Evolutionary conservation across 1,139 yeast species (phyloP).

Genomic region (Eremothecium coryli): DNA sequence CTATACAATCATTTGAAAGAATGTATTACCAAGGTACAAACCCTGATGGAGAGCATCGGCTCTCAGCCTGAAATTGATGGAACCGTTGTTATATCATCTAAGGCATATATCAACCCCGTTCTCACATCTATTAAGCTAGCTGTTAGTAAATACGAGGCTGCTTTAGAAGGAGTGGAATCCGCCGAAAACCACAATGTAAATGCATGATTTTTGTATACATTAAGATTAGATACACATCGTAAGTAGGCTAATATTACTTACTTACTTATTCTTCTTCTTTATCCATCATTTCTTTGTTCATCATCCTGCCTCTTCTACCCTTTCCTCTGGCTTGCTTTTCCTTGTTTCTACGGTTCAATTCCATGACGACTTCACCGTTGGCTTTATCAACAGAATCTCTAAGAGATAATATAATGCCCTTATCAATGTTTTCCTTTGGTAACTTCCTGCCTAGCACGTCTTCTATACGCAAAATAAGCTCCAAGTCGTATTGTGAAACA

Average conservation of each 20-base stretch:
- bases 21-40: constrained; percentile 28
- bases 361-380: constrained; percentile 78
- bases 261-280: constrained; percentile 36
- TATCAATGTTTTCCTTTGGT: constrained; percentile 76
- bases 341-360: constrained; percentile 60
- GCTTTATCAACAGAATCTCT: constrained; percentile 90
- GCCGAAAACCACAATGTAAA: background rate
- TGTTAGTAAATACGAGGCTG: constrained; percentile 21
- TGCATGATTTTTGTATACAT: background rate
- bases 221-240: too few relatives aligned
- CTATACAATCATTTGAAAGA: constrained; percentile 41
- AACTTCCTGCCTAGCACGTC: constrained; percentile 72
- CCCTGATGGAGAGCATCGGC: constrained; percentile 21
- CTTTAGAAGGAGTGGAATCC: constrained; percentile 6
- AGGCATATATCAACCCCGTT: constrained; percentile 23
- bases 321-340: constrained; percentile 33
- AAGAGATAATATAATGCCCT: constrained; percentile 65
- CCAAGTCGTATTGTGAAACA: constrained; percentile 92
- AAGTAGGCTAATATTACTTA: background rate
- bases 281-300: constrained; percentile 36
- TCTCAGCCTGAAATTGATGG: constrained; percentile 23
- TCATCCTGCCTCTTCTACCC: constrained; percentile 32
- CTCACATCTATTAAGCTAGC: constrained; percentile 24
- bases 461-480: constrained; percentile 79
- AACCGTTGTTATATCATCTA: constrained; percentile 19